Evolutionary conservation across 352 stramenopile genomes (phyloP).

Genomic region (Phytopythium delawarense): DNA sequence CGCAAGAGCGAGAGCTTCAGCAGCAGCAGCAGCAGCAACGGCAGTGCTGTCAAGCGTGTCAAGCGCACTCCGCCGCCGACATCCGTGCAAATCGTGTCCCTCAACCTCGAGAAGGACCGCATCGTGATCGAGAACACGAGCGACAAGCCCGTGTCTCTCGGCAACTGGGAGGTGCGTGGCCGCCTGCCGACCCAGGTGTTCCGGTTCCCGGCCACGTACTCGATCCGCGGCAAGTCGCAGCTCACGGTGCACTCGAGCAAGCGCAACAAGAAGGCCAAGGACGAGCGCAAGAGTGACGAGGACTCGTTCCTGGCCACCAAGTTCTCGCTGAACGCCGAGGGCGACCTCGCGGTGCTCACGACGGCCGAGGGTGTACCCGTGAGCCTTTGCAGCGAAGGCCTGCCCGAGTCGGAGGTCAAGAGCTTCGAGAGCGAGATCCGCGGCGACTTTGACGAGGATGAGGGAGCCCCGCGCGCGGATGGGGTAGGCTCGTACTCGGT

Average conservation of each 20-base stretch:
- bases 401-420: constrained; percentile 57
- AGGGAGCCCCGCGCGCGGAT: constrained; percentile 37
- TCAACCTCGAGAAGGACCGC: constrained; percentile 73
- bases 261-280: constrained; percentile 72
- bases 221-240: constrained; percentile 62
- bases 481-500: constrained; percentile 31
- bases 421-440: constrained; percentile 50
- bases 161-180: constrained; percentile 62
- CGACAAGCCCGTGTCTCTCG: constrained; percentile 47
- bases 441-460: constrained; percentile 45
- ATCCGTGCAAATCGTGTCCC: constrained; percentile 51
- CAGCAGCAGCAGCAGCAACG: constrained; percentile 11
- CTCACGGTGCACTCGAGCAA: constrained; percentile 79
- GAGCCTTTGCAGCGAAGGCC: constrained; percentile 56
- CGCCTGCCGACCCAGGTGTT: constrained; percentile 60
- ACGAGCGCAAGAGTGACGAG: constrained; percentile 66
- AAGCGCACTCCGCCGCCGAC: constrained; percentile 35
- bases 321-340: constrained; percentile 66
- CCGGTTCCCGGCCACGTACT: constrained; percentile 61
- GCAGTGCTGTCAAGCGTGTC: constrained; percentile 30
- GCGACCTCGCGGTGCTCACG: constrained; percentile 62
- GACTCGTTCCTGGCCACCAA: constrained; percentile 79
- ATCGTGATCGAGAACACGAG: constrained; percentile 78
- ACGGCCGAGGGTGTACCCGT: constrained; percentile 66
- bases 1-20: constrained; percentile 45